Evolutionary conservation across 2,329 filamentous ascomycete genomes (phyloP).

Genomic region (Stemphylium lycopersici): DNA sequence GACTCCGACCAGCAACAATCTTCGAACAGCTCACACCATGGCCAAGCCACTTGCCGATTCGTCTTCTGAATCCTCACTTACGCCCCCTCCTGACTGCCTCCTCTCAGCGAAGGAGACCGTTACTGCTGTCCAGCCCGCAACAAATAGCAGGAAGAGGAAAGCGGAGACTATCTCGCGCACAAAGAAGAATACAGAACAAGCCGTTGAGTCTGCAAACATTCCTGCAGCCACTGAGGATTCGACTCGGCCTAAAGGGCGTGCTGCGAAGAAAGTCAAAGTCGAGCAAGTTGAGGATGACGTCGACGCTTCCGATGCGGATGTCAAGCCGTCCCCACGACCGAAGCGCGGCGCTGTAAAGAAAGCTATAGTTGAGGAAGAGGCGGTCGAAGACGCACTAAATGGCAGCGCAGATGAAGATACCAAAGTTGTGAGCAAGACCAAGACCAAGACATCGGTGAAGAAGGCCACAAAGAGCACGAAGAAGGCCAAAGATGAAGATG

Average conservation of each 20-base stretch:
- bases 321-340: neutral
- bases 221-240: conserved; percentile 8
- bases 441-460: neutral
- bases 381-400: neutral
- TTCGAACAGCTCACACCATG: conserved; percentile 17
- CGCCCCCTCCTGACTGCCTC: conserved; percentile 25
- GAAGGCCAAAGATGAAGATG: conserved; percentile 2
- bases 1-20: neutral
- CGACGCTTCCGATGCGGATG: conserved; percentile 7
- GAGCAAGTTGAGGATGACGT: conserved; percentile 22
- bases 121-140: conserved; percentile 8
- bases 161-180: conserved; percentile 25
- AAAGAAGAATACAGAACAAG: conserved; percentile 12
- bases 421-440: neutral
- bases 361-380: neutral
- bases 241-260: conserved; percentile 20
- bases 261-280: conserved; percentile 25
- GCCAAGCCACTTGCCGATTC: conserved; percentile 7
- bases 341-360: conserved; percentile 3
- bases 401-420: conserved; percentile 11
- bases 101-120: conserved; percentile 3
- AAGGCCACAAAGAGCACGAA: neutral
- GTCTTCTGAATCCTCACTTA: conserved; percentile 33
- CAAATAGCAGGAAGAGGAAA: conserved; percentile 37
- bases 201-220: conserved; percentile 6